phyloP scores from a whole-genome alignment of 768 basidiomycete genomes.

The Zangia roseola region DNA sequence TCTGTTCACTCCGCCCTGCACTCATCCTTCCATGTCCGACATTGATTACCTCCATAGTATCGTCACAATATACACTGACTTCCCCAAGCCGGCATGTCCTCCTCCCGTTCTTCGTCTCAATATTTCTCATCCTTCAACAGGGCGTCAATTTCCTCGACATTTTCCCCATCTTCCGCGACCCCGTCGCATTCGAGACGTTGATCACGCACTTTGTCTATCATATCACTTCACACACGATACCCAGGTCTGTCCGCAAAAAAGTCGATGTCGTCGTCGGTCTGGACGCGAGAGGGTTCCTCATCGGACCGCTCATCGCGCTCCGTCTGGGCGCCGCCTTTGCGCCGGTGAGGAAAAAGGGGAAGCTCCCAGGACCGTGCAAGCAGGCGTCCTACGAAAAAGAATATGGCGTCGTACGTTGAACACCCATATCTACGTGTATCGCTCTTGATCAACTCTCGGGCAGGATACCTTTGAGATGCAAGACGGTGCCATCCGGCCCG shows the following conservation, averaged over 20 bases:
- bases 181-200: conserved; percentile 84
- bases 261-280: conserved; percentile 93
- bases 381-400: conserved; percentile 85
- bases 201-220: conserved; percentile 88
- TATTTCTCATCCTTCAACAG: conserved; percentile 35
- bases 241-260: conserved; percentile 55
- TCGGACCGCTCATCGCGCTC: conserved; percentile 90
- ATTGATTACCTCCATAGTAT: conserved; percentile 65
- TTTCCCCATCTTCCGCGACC: conserved; percentile 88
- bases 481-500: conserved; percentile 74
- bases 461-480: conserved; percentile 98
- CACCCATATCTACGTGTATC: background rate
- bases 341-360: conserved; percentile 91
- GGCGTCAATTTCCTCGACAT: conserved; percentile 94
- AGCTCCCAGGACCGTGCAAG: conserved; percentile 86
- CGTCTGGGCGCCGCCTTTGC: conserved; percentile 93
- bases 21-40: conserved; percentile 60
- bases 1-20: background rate
- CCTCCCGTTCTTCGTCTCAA: background rate
- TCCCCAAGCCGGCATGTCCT: conserved; percentile 79
- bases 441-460: background rate
- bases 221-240: conserved; percentile 75
- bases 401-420: conserved; percentile 71
- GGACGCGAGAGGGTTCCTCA: conserved; percentile 93
- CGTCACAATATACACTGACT: conserved; percentile 66